Evolutionary conservation across 768 basidiomycete genomes (phyloP).

Genomic region (Hericium erinaceus): DNA sequence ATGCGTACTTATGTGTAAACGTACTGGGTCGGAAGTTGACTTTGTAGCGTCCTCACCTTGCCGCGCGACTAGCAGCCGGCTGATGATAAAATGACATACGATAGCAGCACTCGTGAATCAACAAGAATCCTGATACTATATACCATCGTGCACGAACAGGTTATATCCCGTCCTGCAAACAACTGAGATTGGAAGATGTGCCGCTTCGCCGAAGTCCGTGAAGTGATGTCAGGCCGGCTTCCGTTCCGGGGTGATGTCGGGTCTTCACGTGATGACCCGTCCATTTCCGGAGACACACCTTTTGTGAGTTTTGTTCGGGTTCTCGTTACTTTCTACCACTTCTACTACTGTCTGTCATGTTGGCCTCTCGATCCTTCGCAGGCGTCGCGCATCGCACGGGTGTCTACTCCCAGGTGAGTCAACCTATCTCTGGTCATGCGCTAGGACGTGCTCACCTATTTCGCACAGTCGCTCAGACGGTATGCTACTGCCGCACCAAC

Average conservation of each 20-base stretch:
- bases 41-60: too few relatives aligned
- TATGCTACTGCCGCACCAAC: constrained; percentile 76
- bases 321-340: not conserved
- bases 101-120: too few relatives aligned
- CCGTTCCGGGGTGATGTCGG: not conserved
- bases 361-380: constrained; percentile 47
- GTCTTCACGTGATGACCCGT: not conserved
- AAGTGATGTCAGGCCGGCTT: too few relatives aligned
- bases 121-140: too few relatives aligned
- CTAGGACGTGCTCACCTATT: constrained; percentile 4
- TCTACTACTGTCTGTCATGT: constrained; percentile 33
- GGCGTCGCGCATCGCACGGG: constrained; percentile 45
- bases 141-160: too few relatives aligned
- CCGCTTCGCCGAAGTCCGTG: too few relatives aligned
- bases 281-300: not conserved
- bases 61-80: too few relatives aligned
- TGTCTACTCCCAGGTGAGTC: constrained; percentile 38
- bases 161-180: too few relatives aligned
- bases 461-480: constrained; percentile 39
- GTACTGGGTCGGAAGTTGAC: too few relatives aligned
- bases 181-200: too few relatives aligned
- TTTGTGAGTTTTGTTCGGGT: not conserved
- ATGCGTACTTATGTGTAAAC: too few relatives aligned
- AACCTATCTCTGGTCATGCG: not conserved
- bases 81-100: too few relatives aligned